Base-by-base conservation (phyloP, 805 yeast genomes). In the Spathaspora boniae region DNA sequence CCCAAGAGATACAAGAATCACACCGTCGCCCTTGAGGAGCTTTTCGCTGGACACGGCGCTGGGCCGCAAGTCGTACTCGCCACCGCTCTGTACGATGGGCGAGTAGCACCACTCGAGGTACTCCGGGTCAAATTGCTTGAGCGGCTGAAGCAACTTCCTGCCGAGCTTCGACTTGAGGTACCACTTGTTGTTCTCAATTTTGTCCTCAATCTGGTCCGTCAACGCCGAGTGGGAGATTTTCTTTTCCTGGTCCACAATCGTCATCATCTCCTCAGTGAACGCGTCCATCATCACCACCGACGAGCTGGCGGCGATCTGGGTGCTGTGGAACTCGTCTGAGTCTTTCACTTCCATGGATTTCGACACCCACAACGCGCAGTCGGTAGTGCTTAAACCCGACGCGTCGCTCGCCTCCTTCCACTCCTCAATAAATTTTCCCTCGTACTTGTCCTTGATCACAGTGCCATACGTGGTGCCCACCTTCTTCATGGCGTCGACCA, bases 31-130 rank as follows among this genome's bases (percentile, higher is more conserved):
- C 32, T 74, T 72, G 34, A 83, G 65, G 45, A 74, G 76, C 29
- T 76, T 75, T 41, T 77, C 73, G 34, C 77, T 76, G 1, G 95
- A 82, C 38, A 80, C 76, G 1, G 95, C 95, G 38, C 91, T 80
- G 28, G 94, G 89, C 50, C 74, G 80, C 52, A 89, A 68, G 58
- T 88, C 95, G 53, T 80, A 89, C 37, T 79, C 78, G 23, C 86
- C 87, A 36, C 95, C 95, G 47, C 94, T 82, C 63, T 87, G 95
- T 35, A 88, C 74, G 34, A 88, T 85, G 19, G 98, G 97, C 37
- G 88, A 78, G 58, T 86, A 87, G 46, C 95, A 85, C 96, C 97
- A 91, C 56, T 91, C 98, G 15, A 91, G 63, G 44, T 78, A 75
- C 42, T 76, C 78, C 4, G 82, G 67, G 50, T 87, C 95, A 42